Base-by-base conservation (phyloP, 2,329 filamentous ascomycete genomes). In the Pestalotiopsis sp. region DNA sequence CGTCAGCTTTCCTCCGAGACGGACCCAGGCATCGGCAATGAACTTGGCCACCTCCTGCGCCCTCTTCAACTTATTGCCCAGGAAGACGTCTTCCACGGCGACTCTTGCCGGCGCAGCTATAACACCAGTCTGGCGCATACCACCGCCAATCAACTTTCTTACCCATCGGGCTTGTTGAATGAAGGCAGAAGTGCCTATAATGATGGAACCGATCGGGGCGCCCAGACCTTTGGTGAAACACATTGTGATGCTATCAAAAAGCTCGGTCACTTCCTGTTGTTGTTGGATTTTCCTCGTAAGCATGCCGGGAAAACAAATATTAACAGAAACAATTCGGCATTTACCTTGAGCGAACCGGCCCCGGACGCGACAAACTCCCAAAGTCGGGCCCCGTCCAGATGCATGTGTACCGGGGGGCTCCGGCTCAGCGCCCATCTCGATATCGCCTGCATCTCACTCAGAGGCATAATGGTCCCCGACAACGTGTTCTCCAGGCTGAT, bases 81-180 rank as follows among this genome's bases (percentile, higher is more conserved):
- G 70, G 58, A 96, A 97, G 0, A 92, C 94, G 77, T 94, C 91
- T 71, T 95, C 91, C 9, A 97, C 87, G 0, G 92, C 93, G 3
- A 94, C 90, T 27, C 92, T 83, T 1, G 93, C 93, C 0, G 93
- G 90, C 0, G 93, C 91, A 3, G 92, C 89, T 13, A 96, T 84
- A 1, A 96, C 87, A 66, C 94, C 94, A 0, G 92, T 85, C 80
- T 96, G 93, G 31, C 94, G 84, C 68, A 93, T 83, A 0, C 93
- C 93, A 56, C 94, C 94, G 23, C 94, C 94, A 72, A 97, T 90
- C 27, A 89, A 88, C 82, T 97, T 97, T 68, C 93, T 85, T 25
- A 94, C 86, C 90, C 92, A 93, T n/a, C 92, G 82, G 4, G 91
- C 90, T 65, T 90, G 88, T 75, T 89, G 88, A 74, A 93, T 86